Evolutionary conservation across 129 eudicot species (phyloP).

Genomic region (Pittosporum tobira): DNA sequence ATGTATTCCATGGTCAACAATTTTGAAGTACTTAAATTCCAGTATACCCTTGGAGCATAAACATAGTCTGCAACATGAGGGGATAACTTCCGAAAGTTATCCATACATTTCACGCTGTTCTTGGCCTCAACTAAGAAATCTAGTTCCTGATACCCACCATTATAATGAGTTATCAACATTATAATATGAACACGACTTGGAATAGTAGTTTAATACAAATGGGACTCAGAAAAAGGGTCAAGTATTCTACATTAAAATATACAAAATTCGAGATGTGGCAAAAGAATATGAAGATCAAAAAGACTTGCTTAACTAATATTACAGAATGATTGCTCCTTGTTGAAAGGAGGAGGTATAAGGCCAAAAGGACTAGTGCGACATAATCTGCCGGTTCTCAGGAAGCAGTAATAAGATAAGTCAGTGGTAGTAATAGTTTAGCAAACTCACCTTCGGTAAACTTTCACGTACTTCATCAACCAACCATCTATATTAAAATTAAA

Average conservation of each 20-base stretch:
- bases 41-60: conserved; percentile 59
- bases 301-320: too few relatives aligned
- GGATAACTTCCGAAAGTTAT: conserved; percentile 83
- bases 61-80: conserved; percentile 84
- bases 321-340: too few relatives aligned
- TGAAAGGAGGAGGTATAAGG: too few relatives aligned
- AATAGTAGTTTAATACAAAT: too few relatives aligned
- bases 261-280: conserved; percentile 9
- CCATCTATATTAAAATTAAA: conserved; percentile 53
- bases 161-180: conserved; percentile 20
- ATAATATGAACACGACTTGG: background rate
- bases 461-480: conserved; percentile 83
- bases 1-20: conserved; percentile 87
- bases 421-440: background rate
- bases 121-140: conserved; percentile 91
- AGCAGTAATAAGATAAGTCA: background rate
- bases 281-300: conserved; percentile 1
- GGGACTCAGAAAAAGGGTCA: background rate
- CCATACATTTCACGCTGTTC: conserved; percentile 89
- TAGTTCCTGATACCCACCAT: conserved; percentile 69
- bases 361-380: too few relatives aligned
- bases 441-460: conserved; percentile 82
- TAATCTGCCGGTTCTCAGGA: too few relatives aligned
- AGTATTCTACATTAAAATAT: background rate
- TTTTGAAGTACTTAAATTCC: conserved; percentile 80